Conservation (phyloP, 352 stramenopile species). For the Phytophthora kernoviae region DNA sequence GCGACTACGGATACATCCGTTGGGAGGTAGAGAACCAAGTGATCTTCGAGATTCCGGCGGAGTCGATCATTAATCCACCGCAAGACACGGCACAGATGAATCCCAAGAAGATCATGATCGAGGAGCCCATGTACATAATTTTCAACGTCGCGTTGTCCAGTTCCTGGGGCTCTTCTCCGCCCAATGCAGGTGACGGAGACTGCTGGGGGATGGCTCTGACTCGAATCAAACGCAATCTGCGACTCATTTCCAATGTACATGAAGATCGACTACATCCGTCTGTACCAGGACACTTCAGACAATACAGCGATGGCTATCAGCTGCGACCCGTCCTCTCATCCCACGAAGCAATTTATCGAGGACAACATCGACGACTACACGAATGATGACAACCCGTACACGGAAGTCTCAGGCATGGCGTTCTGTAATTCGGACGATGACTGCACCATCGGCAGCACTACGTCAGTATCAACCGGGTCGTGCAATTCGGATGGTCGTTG, state of each 20-base stretch:
- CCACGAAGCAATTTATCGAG: slow-evolving; percentile 48
- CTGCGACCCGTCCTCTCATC: slow-evolving; percentile 29
- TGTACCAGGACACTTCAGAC: slow-evolving; percentile 15
- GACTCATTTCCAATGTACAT: slow-evolving; percentile 29
- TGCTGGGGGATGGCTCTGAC: slow-evolving; percentile 26
- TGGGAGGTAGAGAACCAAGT: slow-evolving; percentile 23
- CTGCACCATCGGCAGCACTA: slow-evolving; percentile 32
- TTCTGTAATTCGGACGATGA: slow-evolving; percentile 43
- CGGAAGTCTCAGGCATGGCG: slow-evolving; percentile 38
- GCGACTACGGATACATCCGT: slow-evolving; percentile 46
- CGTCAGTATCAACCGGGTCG: slow-evolving; percentile 19
- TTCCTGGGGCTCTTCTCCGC: slow-evolving; percentile 52
- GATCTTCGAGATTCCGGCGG: slow-evolving; percentile 16
- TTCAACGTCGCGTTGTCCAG: slow-evolving; percentile 59
- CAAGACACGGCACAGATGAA: slow-evolving; percentile 37
- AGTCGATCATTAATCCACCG: slow-evolving; percentile 8
- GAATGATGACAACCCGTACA: slow-evolving; percentile 36
- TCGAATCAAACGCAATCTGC: slow-evolving; percentile 24
- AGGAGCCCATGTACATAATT: slow-evolving; percentile 87
- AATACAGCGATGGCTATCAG: slow-evolving; percentile 8
- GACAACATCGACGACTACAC: slow-evolving; percentile 47
- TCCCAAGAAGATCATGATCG: slow-evolving; percentile 89
- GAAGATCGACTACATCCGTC: slow-evolving; percentile 17
- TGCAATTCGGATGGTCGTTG: slow-evolving; percentile 29
- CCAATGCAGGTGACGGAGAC: slow-evolving; percentile 19